These are phyloP conservation scores for Saussurea involucrata DNA, from an alignment of 129 eudicot genomes.

Conservation along the genomic window DNA sequence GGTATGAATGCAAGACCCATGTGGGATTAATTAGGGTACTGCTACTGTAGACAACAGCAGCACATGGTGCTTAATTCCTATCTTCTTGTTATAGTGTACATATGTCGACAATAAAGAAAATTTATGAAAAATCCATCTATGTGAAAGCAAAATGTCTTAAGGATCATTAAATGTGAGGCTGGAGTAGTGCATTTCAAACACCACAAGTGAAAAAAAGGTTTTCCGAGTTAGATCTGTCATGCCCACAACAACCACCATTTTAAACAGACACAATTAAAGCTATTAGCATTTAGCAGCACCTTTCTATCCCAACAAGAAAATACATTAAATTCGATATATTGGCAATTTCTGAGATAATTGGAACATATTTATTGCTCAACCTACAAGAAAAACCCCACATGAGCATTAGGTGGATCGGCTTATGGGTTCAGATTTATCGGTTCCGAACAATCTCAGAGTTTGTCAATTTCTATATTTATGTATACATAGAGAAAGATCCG, in stretches of 20 bases:
- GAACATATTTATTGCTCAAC: conserved; percentile 12
- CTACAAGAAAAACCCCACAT: background rate
- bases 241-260: conserved; percentile 19
- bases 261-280: conserved; percentile 20
- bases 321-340: background rate
- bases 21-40: conserved; percentile 22
- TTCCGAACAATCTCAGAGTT: background rate
- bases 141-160: conserved; percentile 29
- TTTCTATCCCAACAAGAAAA: conserved; percentile 17
- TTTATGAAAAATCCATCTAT: background rate
- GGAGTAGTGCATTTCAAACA: conserved; percentile 7
- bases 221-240: conserved; percentile 18
- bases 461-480: background rate
- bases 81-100: conserved; percentile 17
- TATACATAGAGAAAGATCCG: conserved; percentile 2
- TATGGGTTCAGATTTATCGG: background rate
- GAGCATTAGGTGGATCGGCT: background rate
- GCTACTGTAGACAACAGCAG: conserved; percentile 25
- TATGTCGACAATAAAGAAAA: conserved; percentile 11
- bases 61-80: conserved; percentile 32
- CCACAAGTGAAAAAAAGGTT: background rate
- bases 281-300: conserved; percentile 7
- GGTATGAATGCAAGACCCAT: conserved; percentile 35
- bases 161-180: conserved; percentile 17
- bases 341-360: background rate